Evolutionary conservation across 257 asterid species (phyloP).

Genomic region (Penstemon barbatus): DNA sequence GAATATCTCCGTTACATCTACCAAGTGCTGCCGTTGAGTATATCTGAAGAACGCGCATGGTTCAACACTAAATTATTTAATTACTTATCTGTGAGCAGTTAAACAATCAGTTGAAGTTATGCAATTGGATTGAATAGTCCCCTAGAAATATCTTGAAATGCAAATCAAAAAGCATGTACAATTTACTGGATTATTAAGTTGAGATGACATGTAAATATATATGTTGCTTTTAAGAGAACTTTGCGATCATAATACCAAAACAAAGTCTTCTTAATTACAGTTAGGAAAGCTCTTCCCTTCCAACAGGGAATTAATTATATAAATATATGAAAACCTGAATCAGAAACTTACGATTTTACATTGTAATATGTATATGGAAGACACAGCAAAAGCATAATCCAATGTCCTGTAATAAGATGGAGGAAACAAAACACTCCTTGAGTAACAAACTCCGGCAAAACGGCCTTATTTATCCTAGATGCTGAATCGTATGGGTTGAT

Average conservation of each 20-base stretch:
- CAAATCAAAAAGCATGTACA: no score
- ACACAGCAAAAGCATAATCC: constrained; percentile 76
- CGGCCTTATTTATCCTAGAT: constrained; percentile 63
- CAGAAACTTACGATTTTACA: constrained; percentile 53
- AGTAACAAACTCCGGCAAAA: constrained; percentile 67
- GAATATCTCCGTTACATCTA: constrained; percentile 92
- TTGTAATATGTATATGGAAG: constrained; percentile 70
- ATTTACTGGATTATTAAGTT: no score
- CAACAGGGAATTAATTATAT: constrained; percentile 10
- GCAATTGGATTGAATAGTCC: not conserved
- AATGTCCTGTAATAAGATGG: constrained; percentile 78
- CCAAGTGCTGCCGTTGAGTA: constrained; percentile 47
- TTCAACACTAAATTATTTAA: constrained; percentile 19
- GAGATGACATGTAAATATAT: no score
- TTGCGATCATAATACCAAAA: not conserved
- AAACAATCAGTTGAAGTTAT: constrained; percentile 8
- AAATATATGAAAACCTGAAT: constrained; percentile 6
- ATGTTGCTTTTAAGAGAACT: no score
- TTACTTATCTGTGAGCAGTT: constrained; percentile 7
- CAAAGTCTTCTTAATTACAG: constrained; percentile 1
- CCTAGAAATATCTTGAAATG: no score
- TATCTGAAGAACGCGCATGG: constrained; percentile 43
- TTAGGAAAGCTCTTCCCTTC: constrained; percentile 3
- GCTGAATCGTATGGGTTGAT: constrained; percentile 90
- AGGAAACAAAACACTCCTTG: constrained; percentile 67